Evolutionary conservation across 441 rosid genomes (phyloP).

Genomic region (Croton laevigatus): DNA sequence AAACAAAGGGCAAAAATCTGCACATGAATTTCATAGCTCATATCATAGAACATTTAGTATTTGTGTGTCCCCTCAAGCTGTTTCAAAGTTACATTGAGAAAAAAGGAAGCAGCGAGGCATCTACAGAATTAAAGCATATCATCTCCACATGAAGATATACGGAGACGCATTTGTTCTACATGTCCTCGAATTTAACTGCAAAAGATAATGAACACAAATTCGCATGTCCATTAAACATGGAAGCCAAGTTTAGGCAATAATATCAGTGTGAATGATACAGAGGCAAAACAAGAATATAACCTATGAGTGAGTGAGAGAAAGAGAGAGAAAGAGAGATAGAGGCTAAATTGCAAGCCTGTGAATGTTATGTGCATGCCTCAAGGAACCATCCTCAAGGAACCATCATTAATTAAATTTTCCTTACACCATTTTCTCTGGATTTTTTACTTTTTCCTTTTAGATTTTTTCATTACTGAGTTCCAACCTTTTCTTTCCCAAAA

Average conservation of each 20-base stretch:
- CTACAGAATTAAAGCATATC: conserved; percentile 74
- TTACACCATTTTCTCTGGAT: conserved; percentile 82
- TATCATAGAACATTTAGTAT: conserved; percentile 28
- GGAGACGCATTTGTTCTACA: conserved; percentile 75
- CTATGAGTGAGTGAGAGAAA: background rate
- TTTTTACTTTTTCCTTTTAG: conserved; percentile 40
- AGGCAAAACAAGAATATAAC: background rate
- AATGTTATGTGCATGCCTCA: conserved; percentile 78
- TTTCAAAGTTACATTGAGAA: conserved; percentile 87
- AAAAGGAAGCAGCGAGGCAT: conserved; percentile 91
- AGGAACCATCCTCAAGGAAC: too few species aligned
- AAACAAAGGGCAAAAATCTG: conserved; percentile 11
- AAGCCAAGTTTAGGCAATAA: background rate
- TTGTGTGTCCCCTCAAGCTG: conserved; percentile 86
- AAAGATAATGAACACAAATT: conserved; percentile 20
- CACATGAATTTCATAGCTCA: conserved; percentile 18
- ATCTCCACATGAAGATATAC: conserved; percentile 70
- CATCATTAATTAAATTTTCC: conserved; percentile 68
- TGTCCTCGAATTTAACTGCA: conserved; percentile 80
- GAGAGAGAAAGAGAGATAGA: too few species aligned
- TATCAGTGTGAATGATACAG: background rate
- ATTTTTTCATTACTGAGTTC: conserved; percentile 38
- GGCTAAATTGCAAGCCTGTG: conserved; percentile 50
- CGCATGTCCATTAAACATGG: conserved; percentile 5
- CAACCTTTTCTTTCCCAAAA: conserved; percentile 53